Evolutionary conservation across 768 basidiomycete genomes (phyloP).

Genomic region (Chalciporus pseudorubinellus): DNA sequence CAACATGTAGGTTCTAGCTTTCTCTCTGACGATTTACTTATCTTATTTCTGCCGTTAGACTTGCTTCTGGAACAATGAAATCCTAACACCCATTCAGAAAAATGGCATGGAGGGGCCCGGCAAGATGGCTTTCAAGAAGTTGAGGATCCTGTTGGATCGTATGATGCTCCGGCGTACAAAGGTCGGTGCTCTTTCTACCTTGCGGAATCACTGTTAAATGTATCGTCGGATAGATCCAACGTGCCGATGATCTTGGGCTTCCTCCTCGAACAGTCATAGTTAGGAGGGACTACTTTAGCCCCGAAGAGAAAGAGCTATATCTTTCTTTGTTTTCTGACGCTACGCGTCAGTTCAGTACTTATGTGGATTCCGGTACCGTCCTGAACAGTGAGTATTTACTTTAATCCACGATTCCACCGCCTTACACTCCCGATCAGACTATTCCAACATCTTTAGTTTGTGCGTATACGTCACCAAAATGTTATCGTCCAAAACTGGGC

Average conservation of each 20-base stretch:
- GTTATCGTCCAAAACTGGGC: neutral
- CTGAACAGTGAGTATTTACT: constrained; percentile 71
- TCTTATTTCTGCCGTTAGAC: constrained; percentile 45
- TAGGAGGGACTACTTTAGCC: constrained; percentile 88
- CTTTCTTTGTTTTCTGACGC: constrained; percentile 89
- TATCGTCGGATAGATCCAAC: constrained; percentile 61
- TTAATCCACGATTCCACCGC: neutral
- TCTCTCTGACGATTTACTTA: neutral
- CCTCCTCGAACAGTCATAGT: constrained; percentile 91
- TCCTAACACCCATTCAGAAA: constrained; percentile 94
- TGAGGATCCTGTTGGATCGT: constrained; percentile 82
- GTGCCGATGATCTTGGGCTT: constrained; percentile 92
- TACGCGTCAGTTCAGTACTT: constrained; percentile 88
- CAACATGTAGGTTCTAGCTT: constrained; percentile 52
- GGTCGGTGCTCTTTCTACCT: constrained; percentile 34
- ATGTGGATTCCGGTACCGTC: constrained; percentile 85
- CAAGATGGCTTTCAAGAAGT: constrained; percentile 82
- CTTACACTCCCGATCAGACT: constrained; percentile 48
- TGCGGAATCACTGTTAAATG: neutral
- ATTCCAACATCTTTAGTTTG: constrained; percentile 87
- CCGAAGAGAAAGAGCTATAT: constrained; percentile 96
- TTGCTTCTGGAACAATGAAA: constrained; percentile 97
- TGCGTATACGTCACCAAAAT: constrained; percentile 32
- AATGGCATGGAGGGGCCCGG: constrained; percentile 82
- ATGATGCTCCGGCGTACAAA: constrained; percentile 96